phyloP scores from a whole-genome alignment of 192 early-diverging fungal genomes.

The Backusella liffmaniae region DNA sequence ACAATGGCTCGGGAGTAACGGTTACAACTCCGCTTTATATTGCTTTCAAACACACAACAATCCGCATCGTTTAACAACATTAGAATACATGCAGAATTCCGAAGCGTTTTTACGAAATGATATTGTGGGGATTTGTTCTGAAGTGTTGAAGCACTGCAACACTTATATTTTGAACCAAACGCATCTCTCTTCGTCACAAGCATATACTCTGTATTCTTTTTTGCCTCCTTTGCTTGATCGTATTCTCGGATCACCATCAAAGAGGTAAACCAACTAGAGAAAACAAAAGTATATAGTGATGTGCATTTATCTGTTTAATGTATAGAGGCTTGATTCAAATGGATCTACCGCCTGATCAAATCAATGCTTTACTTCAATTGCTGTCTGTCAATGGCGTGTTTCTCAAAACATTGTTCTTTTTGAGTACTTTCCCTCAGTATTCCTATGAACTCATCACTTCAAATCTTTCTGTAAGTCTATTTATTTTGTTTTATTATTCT shows the following conservation, averaged over 20 bases:
- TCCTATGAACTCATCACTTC: neutral
- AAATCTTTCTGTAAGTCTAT: neutral
- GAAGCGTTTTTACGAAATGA: neutral
- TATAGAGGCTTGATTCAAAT: neutral
- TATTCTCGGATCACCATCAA: neutral
- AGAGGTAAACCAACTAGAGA: neutral
- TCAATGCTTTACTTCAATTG: neutral
- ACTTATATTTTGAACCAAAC: neutral
- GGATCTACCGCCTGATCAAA: neutral
- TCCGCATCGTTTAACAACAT: neutral
- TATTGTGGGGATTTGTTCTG: neutral
- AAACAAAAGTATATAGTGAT: neutral
- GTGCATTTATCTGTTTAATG: neutral
- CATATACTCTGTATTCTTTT: neutral
- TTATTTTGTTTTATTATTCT: neutral
- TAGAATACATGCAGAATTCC: neutral
- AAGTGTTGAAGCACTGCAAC: neutral
- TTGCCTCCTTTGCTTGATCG: neutral
- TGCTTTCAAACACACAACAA: neutral
- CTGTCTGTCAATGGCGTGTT: neutral
- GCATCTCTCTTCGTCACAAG: neutral
- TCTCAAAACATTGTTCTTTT: neutral
- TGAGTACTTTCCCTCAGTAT: neutral
- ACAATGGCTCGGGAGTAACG: neutral
- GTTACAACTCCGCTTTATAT: neutral